Base-by-base conservation (phyloP, 139 green algal species). In the Micractinium conductrix region DNA sequence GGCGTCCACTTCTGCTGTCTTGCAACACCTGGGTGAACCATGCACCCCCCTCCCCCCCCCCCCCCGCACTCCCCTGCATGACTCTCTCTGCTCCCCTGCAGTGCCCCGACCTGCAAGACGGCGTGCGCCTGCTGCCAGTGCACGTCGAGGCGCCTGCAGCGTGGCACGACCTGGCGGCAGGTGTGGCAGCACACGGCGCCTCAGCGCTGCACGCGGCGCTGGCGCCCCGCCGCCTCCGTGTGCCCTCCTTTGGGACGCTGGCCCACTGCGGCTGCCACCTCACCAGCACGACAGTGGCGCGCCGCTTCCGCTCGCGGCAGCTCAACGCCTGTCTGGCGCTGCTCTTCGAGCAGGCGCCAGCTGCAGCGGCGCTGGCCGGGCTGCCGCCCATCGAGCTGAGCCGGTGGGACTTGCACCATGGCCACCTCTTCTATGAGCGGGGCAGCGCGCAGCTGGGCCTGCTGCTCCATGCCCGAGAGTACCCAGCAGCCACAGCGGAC, bases 401-500 rank as follows among this genome's bases (percentile, higher is more conserved):
- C 38, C 28, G 75, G 4, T 88, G 17, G 12, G 84, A 88, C 63
- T 17, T 88, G 60, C 75, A 85, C 63, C 84, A 88, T 74, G 84
- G 44, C 22, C 84, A 88, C 45, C 43, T 88, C 24, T 88, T 88
- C 38, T 70, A 63, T 37, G 58, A 58, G 22, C 35, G 38, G 33
- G 40, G 28, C 26, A 60, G 73, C 35, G 22, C 33, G 33, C 63
- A 69, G 67, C 71, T 88, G 62, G 84, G 84, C 50, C 22, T 88
- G n/a, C 74, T 88, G 65, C 62, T 88, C 14, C 84, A 88, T 33
- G 44, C 63, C 44, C 80, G 85, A 38, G 84, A 88, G 50, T 88
- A 88, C 73, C 60, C 67, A 16, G 84, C 74, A 35, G 35, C 2
- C 35, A 85, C 30, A 30, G 40, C 4, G 9, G 2, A 6, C 37